Evolutionary conservation across 371 early-diverging fungal genomes (phyloP), one percentile per base, ranked within the genome.

Genomic region (Zychaea mexicana): DNA sequence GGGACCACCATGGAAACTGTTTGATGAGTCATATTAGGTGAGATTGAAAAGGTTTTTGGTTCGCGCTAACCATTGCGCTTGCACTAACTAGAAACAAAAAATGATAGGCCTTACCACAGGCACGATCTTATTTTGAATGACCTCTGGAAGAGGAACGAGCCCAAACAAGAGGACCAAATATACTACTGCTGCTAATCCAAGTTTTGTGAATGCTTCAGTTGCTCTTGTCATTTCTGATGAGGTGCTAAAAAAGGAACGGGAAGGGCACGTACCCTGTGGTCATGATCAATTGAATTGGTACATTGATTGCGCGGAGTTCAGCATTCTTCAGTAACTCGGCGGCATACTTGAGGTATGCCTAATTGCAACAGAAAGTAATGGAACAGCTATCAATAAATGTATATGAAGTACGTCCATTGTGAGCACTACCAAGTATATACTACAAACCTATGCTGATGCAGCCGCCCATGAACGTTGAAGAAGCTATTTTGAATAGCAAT

Each of bases 1-100:
- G 71, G 6, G 73, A 78, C 89, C 93, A 90, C 78, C 94, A 90
- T 22, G 96, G 96, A 52, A 96, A 73, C 90, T 92, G 74, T 28
- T 45, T 15, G 17, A 42, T 10, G 19, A 22, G 21, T 33, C 30
- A 22, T 19, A 47, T 27, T 42, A 46, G 4, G 21, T 55, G 10
- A 24, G 31, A 49, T 42, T 22, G n/a, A 42, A 39, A 36, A 45
- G 39, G 36, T 19, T 3, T 10, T 22, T 49, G 22, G 24, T 13
- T 49, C 26, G 21, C 24, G 49, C 7, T 9, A 36, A 7, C 38
- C 38, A 36, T n/a, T n/a, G n/a, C n/a, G n/a, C n/a, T 47, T 38
- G 22, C 22, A 49, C 8, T 46, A n/a, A n/a, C n/a, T n/a, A n/a
- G n/a, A n/a, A n/a, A n/a, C 32, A 42, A 56, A 59, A 9, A 9